Base-by-base conservation (phyloP, 305 asterid genomes). In the Rubia occidens region DNA sequence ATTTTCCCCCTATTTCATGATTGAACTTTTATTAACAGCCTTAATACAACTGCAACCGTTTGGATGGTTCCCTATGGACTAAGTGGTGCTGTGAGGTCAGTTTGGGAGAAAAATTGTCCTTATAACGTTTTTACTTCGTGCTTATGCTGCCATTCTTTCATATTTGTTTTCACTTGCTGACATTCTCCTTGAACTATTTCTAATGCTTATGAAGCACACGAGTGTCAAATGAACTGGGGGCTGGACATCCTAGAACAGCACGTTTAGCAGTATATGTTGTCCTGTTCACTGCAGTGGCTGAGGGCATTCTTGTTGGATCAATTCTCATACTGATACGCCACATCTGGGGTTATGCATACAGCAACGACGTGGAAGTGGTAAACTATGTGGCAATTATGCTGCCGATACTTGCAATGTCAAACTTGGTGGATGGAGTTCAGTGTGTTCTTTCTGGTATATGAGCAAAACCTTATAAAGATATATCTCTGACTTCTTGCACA, bases 51-150 rank as follows among this genome's bases (percentile, higher is more conserved):
- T 42, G 71, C 87, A 68, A 85, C 87, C 13, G 86, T 90, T 70
- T 90, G 96, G 96, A 88, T 87, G 95, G 88, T 90, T 77, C 86
- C 96, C 2, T 87, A 79, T 71, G 97, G 97, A 71, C 92, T 90
- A 63, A 80, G 95, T 80, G 75, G 78, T 78, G 96, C 95, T 49
- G 85, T 86, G 74, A 91, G 97, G 97, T 90, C 32, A 75, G 84
- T 78, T 68, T 26, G 54, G 21, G 62, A 11, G 18, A 60, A 26
- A 2, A 21, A n/a, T 3, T 29, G 18, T 6, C 56, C 0, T 42
- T 8, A 42, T 5, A 32, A 43, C 21, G 11, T 61, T 3, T 55
- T 8, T 7, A 11, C 21, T 67, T 29, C 39, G 29, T 53, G 20
- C 51, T 9, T 68, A 10, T 67, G 54, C 21, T 37, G 15, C 51